Conservation (phyloP, 371 early-diverging fungal species). For the Rhizopus microsporus region DNA sequence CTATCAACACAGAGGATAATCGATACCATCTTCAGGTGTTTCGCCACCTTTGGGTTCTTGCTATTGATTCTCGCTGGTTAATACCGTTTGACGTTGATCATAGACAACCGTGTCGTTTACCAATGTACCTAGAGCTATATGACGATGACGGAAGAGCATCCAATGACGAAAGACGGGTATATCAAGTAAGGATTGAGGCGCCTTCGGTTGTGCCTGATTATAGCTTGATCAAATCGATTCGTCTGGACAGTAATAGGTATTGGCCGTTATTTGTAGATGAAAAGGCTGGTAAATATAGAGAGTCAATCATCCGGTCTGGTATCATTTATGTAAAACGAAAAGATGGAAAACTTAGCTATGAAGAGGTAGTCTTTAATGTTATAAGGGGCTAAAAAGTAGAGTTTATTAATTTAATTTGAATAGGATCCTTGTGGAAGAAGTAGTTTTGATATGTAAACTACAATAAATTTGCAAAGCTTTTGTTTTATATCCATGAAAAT, state of each 20-base stretch:
- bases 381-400: neutral
- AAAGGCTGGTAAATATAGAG: conserved; percentile 20
- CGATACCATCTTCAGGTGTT: conserved; percentile 79
- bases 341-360: conserved; percentile 15
- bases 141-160: conserved; percentile 21
- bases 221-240: conserved; percentile 52
- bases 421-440: conserved; percentile 16
- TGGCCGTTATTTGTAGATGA: conserved; percentile 58
- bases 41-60: conserved; percentile 88
- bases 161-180: conserved; percentile 6
- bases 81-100: conserved; percentile 70
- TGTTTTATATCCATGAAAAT: too few relatives aligned
- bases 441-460: neutral
- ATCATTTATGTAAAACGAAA: conserved; percentile 38
- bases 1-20: conserved; percentile 69
- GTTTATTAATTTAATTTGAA: neutral
- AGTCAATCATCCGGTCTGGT: conserved; percentile 31
- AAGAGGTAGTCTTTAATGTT: conserved; percentile 12
- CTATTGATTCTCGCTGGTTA: conserved; percentile 75
- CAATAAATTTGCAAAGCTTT: too few relatives aligned
- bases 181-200: conserved; percentile 45
- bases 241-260: conserved; percentile 58
- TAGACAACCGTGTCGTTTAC: conserved; percentile 59
- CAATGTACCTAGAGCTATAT: conserved; percentile 41
- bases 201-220: conserved; percentile 71